Conservation (phyloP, 306 rosid genomes). For the Malus fusca region DNA sequence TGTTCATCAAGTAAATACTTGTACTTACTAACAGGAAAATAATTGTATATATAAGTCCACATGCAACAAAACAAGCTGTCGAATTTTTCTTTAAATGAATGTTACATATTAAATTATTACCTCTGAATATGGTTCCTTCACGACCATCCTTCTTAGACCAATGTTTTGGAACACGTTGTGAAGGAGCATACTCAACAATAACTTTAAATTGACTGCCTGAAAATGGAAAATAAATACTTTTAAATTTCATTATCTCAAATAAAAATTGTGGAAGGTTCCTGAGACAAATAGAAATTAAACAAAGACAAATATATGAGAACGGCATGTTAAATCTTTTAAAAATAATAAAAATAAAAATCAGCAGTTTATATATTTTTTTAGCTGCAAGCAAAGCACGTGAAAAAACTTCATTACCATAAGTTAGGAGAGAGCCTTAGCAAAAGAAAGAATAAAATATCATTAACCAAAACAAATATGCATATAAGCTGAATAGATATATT, state of each 20-base stretch:
- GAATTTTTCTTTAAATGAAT: neutral
- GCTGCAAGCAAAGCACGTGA: neutral
- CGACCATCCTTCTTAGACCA: conserved; percentile 57
- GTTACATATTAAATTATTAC: conserved; percentile 15
- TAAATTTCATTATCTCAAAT: neutral
- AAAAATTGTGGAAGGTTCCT: neutral
- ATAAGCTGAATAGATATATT: neutral
- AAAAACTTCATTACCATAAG: conserved; percentile 1
- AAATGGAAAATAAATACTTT: conserved; percentile 9
- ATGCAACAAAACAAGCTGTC: conserved; percentile 3
- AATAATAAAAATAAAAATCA: neutral
- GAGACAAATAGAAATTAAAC: neutral
- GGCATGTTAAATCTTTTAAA: neutral
- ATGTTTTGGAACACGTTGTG: conserved; percentile 64
- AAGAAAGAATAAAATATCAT: neutral
- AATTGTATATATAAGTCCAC: conserved; percentile 16
- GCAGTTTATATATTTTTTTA: neutral
- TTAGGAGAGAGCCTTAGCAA: neutral
- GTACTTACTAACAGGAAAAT: conserved; percentile 34
- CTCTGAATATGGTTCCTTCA: conserved; percentile 62
- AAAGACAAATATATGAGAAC: conserved; percentile 9
- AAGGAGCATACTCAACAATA: conserved; percentile 67
- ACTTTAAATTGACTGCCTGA: conserved; percentile 63
- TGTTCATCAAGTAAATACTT: conserved; percentile 35
- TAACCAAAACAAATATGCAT: neutral